phyloP scores from a whole-genome alignment of 495 filamentous ascomycete genomes.

The Annulohypoxylon nitens region DNA sequence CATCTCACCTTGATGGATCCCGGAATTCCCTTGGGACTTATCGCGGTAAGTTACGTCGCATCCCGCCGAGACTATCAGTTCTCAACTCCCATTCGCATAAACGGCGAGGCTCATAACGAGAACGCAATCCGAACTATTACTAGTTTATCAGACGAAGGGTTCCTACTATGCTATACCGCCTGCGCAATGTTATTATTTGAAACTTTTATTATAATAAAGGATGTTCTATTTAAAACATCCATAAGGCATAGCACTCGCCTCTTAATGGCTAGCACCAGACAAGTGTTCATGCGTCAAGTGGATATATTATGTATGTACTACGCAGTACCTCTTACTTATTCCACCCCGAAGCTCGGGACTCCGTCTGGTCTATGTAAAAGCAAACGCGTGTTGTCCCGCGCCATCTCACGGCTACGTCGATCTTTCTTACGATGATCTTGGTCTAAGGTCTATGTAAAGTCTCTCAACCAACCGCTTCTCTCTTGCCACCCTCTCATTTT shows the following conservation, averaged over 20 bases:
- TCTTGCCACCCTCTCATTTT: background rate
- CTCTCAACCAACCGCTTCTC: conserved; percentile 17
- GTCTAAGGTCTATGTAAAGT: conserved; percentile 12
- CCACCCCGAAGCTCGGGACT: conserved; percentile 8
- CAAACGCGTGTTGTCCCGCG: conserved; percentile 38
- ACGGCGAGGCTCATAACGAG: conserved; percentile 23
- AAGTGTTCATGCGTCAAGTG: conserved; percentile 6
- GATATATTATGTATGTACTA: background rate
- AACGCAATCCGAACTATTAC: conserved; percentile 21
- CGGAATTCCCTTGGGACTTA: conserved; percentile 16
- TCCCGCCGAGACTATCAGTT: conserved; percentile 41
- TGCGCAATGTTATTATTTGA: conserved; percentile 12
- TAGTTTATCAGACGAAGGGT: conserved; percentile 3
- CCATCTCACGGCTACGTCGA: conserved; percentile 44
- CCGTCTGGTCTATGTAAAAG: conserved; percentile 4
- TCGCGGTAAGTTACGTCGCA: conserved; percentile 27
- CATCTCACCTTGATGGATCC: conserved; percentile 29
- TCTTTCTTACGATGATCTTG: conserved; percentile 43
- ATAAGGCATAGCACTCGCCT: background rate
- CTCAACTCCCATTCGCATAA: conserved; percentile 35
- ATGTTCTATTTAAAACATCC: conserved; percentile 10
- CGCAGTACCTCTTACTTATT: background rate
- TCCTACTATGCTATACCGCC: background rate
- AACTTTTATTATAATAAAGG: conserved; percentile 13
- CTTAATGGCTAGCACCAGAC: background rate